Evolutionary conservation across 306 rosid species (phyloP).

Genomic region (Vigna unguiculata): DNA sequence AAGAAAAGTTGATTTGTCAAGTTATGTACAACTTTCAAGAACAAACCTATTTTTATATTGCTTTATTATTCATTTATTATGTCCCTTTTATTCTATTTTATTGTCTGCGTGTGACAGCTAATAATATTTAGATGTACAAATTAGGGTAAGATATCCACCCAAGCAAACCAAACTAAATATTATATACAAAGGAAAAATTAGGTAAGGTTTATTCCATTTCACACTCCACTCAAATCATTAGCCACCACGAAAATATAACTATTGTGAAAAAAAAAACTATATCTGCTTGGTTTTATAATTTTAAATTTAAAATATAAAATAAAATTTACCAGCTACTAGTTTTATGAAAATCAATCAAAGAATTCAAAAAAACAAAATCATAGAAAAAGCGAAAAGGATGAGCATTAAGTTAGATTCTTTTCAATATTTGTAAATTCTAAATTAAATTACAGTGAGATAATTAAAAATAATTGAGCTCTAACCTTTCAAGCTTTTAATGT

Average conservation of each 20-base stretch:
- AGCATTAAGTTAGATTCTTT: background rate
- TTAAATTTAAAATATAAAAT: background rate
- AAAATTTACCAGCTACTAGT: too few relatives aligned
- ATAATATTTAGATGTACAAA: background rate
- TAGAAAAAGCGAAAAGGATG: background rate
- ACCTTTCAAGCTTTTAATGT: background rate
- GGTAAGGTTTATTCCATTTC: conserved; percentile 12
- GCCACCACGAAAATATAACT: background rate
- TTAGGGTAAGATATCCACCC: background rate
- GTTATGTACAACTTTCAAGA: background rate
- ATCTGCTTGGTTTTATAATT: background rate
- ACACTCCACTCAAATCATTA: conserved; percentile 27
- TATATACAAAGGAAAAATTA: background rate
- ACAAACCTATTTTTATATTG: background rate
- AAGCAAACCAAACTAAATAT: conserved; percentile 16
- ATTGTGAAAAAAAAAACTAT: background rate
- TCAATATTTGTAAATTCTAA: background rate
- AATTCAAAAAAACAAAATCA: background rate
- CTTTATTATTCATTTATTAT: background rate
- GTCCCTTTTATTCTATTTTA: background rate
- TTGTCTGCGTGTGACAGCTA: background rate
- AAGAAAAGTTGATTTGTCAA: conserved; percentile 20
- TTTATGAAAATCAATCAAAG: background rate
- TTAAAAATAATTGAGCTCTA: background rate
- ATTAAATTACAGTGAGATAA: background rate